Conservation (phyloP, 2,329 filamentous ascomycete species). For the Trichoderma atroviride region DNA sequence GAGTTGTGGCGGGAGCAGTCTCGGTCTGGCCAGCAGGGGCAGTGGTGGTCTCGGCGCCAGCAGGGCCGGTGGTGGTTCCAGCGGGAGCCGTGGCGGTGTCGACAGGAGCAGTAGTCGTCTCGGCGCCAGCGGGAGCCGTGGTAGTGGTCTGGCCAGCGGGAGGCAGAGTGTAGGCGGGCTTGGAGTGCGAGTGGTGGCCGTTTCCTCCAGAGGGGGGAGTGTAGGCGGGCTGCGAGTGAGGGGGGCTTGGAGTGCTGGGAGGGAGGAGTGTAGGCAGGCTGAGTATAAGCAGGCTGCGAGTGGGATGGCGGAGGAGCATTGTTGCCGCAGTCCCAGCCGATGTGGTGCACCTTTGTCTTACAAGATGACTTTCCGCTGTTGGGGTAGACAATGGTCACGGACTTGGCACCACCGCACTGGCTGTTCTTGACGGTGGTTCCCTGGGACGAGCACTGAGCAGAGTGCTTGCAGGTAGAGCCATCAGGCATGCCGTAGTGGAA, state of each 20-base stretch:
- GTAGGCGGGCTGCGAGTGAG: constrained; percentile 1
- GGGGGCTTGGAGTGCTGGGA: background rate
- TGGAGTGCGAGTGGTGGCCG: background rate
- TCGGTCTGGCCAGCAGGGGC: constrained; percentile 9
- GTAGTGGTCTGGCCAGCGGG: constrained; percentile 22
- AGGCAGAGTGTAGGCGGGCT: constrained; percentile 24
- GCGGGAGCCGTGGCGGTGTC: background rate
- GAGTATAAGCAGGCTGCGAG: constrained; percentile 5
- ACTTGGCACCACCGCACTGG: constrained; percentile 89
- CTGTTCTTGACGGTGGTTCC: constrained; percentile 76
- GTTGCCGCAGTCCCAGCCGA: constrained; percentile 45
- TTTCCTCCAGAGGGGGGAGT: constrained; percentile 8
- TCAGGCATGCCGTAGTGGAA: constrained; percentile 88
- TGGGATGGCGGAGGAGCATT: constrained; percentile 16
- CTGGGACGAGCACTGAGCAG: constrained; percentile 64
- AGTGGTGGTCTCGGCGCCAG: background rate
- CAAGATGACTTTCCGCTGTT: constrained; percentile 64
- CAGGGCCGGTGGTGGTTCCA: constrained; percentile 19
- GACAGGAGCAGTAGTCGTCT: background rate
- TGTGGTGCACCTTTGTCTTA: constrained; percentile 71
- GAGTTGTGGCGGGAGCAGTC: constrained; percentile 23
- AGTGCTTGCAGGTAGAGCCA: constrained; percentile 80
- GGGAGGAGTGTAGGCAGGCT: constrained; percentile 6
- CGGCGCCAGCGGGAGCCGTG: background rate
- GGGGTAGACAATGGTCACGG: constrained; percentile 71